A percentile compares a stretch with the other conserved stretches of the same genome.
These are phyloP conservation scores for Camellia oleifera DNA, from an alignment of 179 eudicot genomes.

Conservation along the genomic window DNA sequence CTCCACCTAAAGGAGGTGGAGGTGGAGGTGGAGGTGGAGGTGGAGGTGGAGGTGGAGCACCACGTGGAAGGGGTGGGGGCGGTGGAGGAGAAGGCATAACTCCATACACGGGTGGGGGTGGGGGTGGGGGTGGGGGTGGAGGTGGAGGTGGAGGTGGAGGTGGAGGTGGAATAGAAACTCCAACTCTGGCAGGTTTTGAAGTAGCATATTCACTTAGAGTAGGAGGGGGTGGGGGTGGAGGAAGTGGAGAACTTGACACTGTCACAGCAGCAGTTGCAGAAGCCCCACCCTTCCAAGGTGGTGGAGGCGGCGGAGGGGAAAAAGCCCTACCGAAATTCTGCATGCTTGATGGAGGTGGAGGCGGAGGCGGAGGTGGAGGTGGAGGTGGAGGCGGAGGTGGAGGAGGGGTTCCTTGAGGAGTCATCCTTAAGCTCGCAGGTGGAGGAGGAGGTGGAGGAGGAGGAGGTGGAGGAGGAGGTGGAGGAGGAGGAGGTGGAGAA, in stretches of 20 bases:
- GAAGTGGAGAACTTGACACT: constrained; percentile 15
- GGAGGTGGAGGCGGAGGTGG: constrained; percentile 19
- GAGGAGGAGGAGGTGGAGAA: constrained; percentile 8
- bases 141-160: constrained; percentile 20
- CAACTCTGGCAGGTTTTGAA: constrained; percentile 1
- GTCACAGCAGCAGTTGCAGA: not conserved
- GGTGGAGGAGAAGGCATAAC: constrained; percentile 20
- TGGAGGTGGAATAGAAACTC: constrained; percentile 21
- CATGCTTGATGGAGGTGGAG: constrained; percentile 5
- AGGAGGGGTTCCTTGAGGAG: constrained; percentile 10
- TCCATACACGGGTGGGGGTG: constrained; percentile 9
- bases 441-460: constrained; percentile 17
- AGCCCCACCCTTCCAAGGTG: constrained; percentile 6
- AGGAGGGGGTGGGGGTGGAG: constrained; percentile 19
- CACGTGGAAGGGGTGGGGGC: constrained; percentile 19
- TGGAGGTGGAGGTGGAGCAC: not conserved
- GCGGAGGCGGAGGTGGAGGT: not conserved
- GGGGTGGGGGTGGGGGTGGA: constrained; percentile 20
- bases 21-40: constrained; percentile 22
- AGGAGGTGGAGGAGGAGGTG: constrained; percentile 14
- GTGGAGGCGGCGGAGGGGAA: constrained; percentile 24
- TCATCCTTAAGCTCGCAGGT: constrained; percentile 9
- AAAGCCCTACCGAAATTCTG: not conserved
- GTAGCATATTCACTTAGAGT: constrained; percentile 6
- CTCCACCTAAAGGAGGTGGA: constrained; percentile 14